Conservation (phyloP, 305 asterid genomes). For the Coffea humblotiana region DNA sequence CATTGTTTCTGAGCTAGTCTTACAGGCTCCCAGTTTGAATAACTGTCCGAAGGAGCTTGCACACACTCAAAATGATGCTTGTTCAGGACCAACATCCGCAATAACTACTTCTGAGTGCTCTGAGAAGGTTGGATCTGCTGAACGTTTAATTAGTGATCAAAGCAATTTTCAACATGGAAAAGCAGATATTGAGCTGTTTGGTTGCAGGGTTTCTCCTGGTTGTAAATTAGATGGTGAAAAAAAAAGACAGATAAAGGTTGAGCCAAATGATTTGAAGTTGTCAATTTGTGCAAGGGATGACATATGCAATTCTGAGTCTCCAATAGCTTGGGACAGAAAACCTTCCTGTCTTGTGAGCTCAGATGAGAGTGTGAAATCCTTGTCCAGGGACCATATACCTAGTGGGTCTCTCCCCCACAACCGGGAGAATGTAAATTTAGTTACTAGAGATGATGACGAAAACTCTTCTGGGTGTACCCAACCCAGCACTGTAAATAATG, state of each 20-base stretch:
- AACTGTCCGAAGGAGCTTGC: slow-evolving; percentile 36
- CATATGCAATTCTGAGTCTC: slow-evolving; percentile 20
- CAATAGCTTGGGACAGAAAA: slow-evolving; percentile 33
- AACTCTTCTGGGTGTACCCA: slow-evolving; percentile 64
- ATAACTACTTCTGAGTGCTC: slow-evolving; percentile 73
- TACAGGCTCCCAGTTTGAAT: slow-evolving; percentile 49
- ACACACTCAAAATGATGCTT: slow-evolving; percentile 44
- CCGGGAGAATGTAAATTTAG: slow-evolving; percentile 74
- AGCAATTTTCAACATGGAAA: slow-evolving; percentile 59
- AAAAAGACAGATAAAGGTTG: slow-evolving; percentile 42
- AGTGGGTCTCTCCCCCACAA: slow-evolving; percentile 46
- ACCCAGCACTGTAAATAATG: slow-evolving; percentile 53
- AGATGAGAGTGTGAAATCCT: slow-evolving; percentile 57
- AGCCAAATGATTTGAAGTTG: slow-evolving; percentile 43
- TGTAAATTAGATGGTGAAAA: slow-evolving; percentile 51
- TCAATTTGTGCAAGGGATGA: slow-evolving; percentile 34
- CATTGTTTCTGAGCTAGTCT: slow-evolving; percentile 61
- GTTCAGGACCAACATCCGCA: slow-evolving; percentile 63
- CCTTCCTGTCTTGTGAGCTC: slow-evolving; percentile 54
- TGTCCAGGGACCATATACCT: slow-evolving; percentile 43
- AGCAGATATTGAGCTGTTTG: slow-evolving; percentile 51
- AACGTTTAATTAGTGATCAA: slow-evolving; percentile 48
- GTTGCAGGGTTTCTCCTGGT: slow-evolving; percentile 38
- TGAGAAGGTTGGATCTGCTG: slow-evolving; percentile 56
- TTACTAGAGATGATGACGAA: slow-evolving; percentile 80